Evolutionary conservation across 2,329 filamentous ascomycete species (phyloP), one percentile per base, ranked within the genome.

Genomic region (Aspergillus amoenus): DNA sequence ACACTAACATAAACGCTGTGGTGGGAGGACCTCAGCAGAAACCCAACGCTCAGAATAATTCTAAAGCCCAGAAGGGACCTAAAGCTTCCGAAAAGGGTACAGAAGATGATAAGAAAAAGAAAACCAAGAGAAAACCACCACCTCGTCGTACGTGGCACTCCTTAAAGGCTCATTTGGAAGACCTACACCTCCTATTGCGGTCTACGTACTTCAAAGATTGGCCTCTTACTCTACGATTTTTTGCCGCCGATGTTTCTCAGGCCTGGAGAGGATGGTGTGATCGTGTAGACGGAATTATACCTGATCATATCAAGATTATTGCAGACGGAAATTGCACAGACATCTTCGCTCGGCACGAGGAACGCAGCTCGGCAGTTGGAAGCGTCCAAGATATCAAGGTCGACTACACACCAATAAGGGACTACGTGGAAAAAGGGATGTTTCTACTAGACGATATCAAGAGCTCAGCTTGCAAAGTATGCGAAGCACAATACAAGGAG

Each of bases 151-250:
- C 88, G 7, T 73, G 76, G 2, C 79, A 82, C 30, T 88, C 82
- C 15, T 71, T 96, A 44, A 81, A 78, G 22, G 89, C 89, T 3
- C 82, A 91, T 40, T 72, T 97, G 27, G 87, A 88, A 3, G 94
- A 96, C 66, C 73, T 97, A 24, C 90, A 96, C 70, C 79, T 94
- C 3, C 80, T 99, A 0, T 81, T 96, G 1, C 83, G 88, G 0
- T 89, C 92, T 2, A 82, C 85, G 2, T 94, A 90, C 71, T 97
- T 97, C 70, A 78, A 80, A 15, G 80, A 86, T 45, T 96, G 92
- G 93, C 93, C 93, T 18, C 78, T 99, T 52, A 84, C 84, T 52
- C 70, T 97, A 46, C 87, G 89, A 22, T 93, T 97, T 73, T 93
- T 96, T 64, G 80, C 81, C 2, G 76, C 79, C 3, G 89, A 93